Evolutionary conservation across 805 yeast species (phyloP), one percentile per base, ranked within the genome.

Genomic region (Candida broadrunensis): DNA sequence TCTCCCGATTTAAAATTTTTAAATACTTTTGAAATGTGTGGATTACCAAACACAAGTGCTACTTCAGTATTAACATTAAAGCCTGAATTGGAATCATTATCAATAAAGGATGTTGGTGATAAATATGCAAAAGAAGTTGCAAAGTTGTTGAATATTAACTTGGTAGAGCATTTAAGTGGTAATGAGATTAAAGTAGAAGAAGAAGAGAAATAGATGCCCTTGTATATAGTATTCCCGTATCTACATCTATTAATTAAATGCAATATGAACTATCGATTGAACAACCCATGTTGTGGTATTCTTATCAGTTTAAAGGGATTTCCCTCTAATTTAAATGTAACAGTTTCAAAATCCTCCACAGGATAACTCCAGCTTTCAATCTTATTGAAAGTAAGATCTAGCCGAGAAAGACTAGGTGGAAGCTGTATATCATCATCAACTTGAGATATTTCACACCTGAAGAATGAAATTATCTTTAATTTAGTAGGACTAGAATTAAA

Each of bases 21-120:
- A 51, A 83, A 88, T 44, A 63, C 74, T 0, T 78, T 87, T 47
- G 82, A 80, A 4, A 87, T 95, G 74, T 93, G 99, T 66, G 98
- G 98, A 1, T 67, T 90, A 25, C 79, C 84, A 0, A 78, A 75
- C 5, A 73, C 75, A 32, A 33, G 33, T 9, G 72, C 75, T 38
- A 67, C 73, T 2, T 65, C 72, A 3, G 52, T 70, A 11, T 37
- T 44, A 20, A 52, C 52, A 24, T 37, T 53, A 32, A 42, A 30
- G 19, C 61, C 57, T 1, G 47, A 36, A 4, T 36, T 50, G 17
- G 30, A 38, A 9, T 18, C 32, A 6, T 13, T 15, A 14, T 29
- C 38, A 3, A 42, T 59, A 19, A 54, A 60, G 37, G 61, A 58
- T 4, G 63, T 58, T 5, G 73, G 65, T 1, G 49, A 51, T 20